Conservation (phyloP, 2,329 filamentous ascomycete genomes). For the Fusarium miscanthi region DNA sequence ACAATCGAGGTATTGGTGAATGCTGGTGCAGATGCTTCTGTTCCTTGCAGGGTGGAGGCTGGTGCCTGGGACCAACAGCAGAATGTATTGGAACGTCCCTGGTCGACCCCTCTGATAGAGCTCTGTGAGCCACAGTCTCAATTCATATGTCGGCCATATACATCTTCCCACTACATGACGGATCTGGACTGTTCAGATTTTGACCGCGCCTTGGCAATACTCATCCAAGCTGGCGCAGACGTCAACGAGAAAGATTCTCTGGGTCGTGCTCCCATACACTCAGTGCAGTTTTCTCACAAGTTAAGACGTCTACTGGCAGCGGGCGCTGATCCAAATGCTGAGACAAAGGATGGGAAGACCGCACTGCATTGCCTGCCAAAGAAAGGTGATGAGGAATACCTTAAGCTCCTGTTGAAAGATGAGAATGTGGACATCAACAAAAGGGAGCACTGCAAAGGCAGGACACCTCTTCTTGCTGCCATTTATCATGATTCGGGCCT, state of each 20-base stretch:
- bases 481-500: background rate
- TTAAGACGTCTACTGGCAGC: slow-evolving; percentile 35
- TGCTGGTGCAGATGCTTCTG: slow-evolving; percentile 48
- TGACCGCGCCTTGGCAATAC: slow-evolving; percentile 22
- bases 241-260: slow-evolving; percentile 29
- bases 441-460: slow-evolving; percentile 15
- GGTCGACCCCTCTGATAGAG: background rate
- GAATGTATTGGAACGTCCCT: background rate
- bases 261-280: slow-evolving; percentile 37
- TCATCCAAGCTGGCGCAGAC: slow-evolving; percentile 41
- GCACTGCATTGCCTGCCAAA: slow-evolving; percentile 32
- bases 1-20: slow-evolving; percentile 44
- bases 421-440: slow-evolving; percentile 43
- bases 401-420: slow-evolving; percentile 40
- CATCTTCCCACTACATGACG: background rate
- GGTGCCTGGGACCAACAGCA: background rate
- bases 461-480: slow-evolving; percentile 37
- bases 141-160: background rate
- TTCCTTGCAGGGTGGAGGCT: slow-evolving; percentile 6
- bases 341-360: slow-evolving; percentile 16
- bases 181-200: background rate
- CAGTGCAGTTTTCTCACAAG: slow-evolving; percentile 4
- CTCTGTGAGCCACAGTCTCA: background rate
- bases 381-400: background rate
- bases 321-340: slow-evolving; percentile 39